Conservation (phyloP, 495 filamentous ascomycete genomes). For the Penicillium coffeae region DNA sequence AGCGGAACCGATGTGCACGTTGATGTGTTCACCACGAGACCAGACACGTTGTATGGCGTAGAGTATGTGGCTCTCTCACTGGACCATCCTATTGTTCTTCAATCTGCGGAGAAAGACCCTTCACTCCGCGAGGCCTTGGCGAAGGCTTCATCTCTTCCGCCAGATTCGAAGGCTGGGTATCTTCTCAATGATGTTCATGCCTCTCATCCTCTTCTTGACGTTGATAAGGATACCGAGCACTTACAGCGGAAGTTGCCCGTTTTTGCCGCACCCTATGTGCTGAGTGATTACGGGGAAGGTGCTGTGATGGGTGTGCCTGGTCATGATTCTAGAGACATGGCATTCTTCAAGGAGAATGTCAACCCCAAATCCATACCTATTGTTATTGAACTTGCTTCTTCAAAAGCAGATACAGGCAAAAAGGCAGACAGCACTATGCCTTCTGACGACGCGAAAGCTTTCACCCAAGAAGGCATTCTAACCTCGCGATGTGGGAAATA, state of each 20-base stretch:
- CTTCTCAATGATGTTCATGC: slow-evolving; percentile 57
- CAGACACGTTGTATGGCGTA: slow-evolving; percentile 79
- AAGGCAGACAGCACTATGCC: slow-evolving; percentile 32
- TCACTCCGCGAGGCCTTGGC: slow-evolving; percentile 65
- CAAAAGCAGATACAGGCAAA: slow-evolving; percentile 30
- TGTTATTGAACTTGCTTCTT: slow-evolving; percentile 37
- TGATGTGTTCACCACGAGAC: slow-evolving; percentile 78
- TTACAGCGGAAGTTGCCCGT: slow-evolving; percentile 60
- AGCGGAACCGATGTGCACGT: slow-evolving; percentile 42
- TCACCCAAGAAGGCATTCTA: slow-evolving; percentile 45
- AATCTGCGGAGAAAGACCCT: slow-evolving; percentile 54
- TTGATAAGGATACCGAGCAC: slow-evolving; percentile 47
- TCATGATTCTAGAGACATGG: slow-evolving; percentile 71
- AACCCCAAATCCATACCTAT: slow-evolving; percentile 48
- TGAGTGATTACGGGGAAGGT: slow-evolving; percentile 81
- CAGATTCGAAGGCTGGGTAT: slow-evolving; percentile 74
- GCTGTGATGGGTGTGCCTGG: slow-evolving; percentile 91
- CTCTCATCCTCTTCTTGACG: slow-evolving; percentile 59
- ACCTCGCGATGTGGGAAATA: slow-evolving; percentile 43
- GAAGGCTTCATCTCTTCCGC: slow-evolving; percentile 54
- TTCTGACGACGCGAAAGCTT: slow-evolving; percentile 32
- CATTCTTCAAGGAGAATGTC: slow-evolving; percentile 72
- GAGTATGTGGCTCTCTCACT: slow-evolving; percentile 79
- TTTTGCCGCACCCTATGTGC: slow-evolving; percentile 81
- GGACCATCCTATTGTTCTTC: slow-evolving; percentile 64